Base-by-base conservation (phyloP, 2,329 filamentous ascomycete species). In the Exophiala bonariae region DNA sequence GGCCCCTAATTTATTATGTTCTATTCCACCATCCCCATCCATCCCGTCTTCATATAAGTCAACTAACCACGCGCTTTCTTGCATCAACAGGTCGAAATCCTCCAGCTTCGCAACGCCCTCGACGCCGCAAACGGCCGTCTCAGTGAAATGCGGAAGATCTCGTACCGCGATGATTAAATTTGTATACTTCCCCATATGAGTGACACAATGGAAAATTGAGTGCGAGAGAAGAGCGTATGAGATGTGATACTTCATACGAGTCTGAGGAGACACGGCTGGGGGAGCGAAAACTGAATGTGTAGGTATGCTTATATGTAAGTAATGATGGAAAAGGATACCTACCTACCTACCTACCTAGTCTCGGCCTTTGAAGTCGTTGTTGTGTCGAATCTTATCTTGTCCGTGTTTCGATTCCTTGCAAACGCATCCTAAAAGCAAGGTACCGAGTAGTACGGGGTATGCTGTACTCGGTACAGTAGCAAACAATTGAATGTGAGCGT, bases 131-230 rank as follows among this genome's bases (percentile, higher is more conserved):
- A 92, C 59, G 83, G 86, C 63, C 79, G 90, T 44, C 74, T 99
- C 55, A 92, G 93, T 55, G 93, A 99, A 78, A 97, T 99, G 93
- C 83, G 93, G 66, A 96, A 96, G 81, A 89, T 96, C 54, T 92
- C 87, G 4, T 96, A 96, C 72, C 86, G 87, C 65, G 88, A 95
- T 63, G 86, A 92, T 9, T 73, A 47, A 41, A 17, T 11, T 16
- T n/a, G 34, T 11, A 7, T 37, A 14, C 18, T 16, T 17, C 8
- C 9, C 8, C n/a, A n/a, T n/a, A n/a, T n/a, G n/a, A n/a, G n/a
- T n/a, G n/a, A n/a, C n/a, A n/a, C n/a, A n/a, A n/a, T n/a, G n/a
- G n/a, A n/a, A n/a, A n/a, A n/a, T n/a, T n/a, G n/a, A n/a, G n/a
- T n/a, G n/a, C n/a, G n/a, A n/a, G n/a, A n/a, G n/a, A n/a, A n/a